Conservation (phyloP, 768 basidiomycete genomes). For the Cytidiella melzeri region DNA sequence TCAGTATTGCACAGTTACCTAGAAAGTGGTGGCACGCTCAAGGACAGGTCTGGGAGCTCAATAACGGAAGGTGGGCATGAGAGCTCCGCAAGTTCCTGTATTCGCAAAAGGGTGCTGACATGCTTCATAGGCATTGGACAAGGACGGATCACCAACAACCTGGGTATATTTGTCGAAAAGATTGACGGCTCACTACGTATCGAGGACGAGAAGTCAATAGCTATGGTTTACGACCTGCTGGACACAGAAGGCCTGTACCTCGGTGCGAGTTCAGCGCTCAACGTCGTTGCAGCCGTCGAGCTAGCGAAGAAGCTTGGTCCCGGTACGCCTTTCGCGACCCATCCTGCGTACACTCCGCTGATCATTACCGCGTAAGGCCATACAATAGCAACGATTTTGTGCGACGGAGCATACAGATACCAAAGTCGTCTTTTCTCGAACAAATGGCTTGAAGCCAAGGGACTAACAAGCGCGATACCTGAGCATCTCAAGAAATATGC, state of each 20-base stretch:
- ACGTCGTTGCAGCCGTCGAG: slow-evolving; percentile 90
- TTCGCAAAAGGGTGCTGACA: background rate
- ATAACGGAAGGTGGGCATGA: slow-evolving; percentile 75
- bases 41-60: slow-evolving; percentile 76
- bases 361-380: slow-evolving; percentile 46
- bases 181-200: slow-evolving; percentile 82
- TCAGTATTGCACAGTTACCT: slow-evolving; percentile 85
- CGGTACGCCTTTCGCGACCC: slow-evolving; percentile 37
- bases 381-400: slow-evolving; percentile 81
- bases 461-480: slow-evolving; percentile 73
- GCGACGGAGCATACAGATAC: slow-evolving; percentile 96
- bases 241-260: slow-evolving; percentile 92
- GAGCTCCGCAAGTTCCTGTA: background rate
- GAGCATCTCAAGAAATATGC: slow-evolving; percentile 82
- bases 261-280: slow-evolving; percentile 90
- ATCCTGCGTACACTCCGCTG: background rate
- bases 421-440: slow-evolving; percentile 95
- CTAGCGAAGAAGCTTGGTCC: slow-evolving; percentile 80
- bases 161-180: slow-evolving; percentile 73
- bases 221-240: slow-evolving; percentile 89
- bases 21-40: slow-evolving; percentile 68
- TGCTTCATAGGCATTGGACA: slow-evolving; percentile 82
- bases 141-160: slow-evolving; percentile 89
- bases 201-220: slow-evolving; percentile 83
- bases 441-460: slow-evolving; percentile 83